These are phyloP conservation scores for Asterophora lycoperdoides DNA, from an alignment of 768 basidiomycete genomes.

Conservation along the genomic window DNA sequence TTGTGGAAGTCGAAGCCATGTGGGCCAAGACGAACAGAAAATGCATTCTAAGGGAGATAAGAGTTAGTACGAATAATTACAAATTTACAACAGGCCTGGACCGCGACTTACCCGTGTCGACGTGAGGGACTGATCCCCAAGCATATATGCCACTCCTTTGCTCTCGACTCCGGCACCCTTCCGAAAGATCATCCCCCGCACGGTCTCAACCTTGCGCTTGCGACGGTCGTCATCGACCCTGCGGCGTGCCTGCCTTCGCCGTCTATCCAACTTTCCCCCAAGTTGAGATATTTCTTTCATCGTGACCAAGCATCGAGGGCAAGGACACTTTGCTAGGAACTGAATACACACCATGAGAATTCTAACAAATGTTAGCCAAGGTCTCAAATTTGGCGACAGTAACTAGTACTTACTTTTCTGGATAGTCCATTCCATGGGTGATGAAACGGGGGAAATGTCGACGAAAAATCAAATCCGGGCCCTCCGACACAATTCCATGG, in stretches of 20 bases:
- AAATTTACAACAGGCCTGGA: too few relatives aligned
- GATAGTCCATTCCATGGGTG: too few relatives aligned
- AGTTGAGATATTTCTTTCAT: slow-evolving; percentile 24
- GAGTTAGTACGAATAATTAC: neutral
- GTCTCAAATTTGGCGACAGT: neutral
- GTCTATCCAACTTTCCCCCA: slow-evolving; percentile 11
- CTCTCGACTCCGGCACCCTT: neutral
- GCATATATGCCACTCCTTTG: too few relatives aligned
- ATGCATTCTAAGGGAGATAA: slow-evolving; percentile 31
- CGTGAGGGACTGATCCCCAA: neutral
- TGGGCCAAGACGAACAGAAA: slow-evolving; percentile 20
- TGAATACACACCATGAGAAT: slow-evolving; percentile 32
- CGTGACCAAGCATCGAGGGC: slow-evolving; percentile 32
- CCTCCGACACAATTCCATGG: slow-evolving; percentile 27
- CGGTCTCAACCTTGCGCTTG: neutral
- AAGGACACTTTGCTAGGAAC: slow-evolving; percentile 29
- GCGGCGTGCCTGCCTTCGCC: neutral
- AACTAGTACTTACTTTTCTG: slow-evolving; percentile 26
- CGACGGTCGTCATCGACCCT: neutral
- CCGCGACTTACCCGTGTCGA: neutral
- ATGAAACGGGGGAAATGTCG: slow-evolving; percentile 27
- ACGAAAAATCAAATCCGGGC: slow-evolving; percentile 25
- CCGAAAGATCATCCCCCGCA: neutral
- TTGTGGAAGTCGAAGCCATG: slow-evolving; percentile 22
- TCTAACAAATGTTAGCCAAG: too few relatives aligned